These are phyloP conservation scores for Pestalotiopsis sp. DNA, from an alignment of 2,329 filamentous ascomycete species.

Conservation along the genomic window DNA sequence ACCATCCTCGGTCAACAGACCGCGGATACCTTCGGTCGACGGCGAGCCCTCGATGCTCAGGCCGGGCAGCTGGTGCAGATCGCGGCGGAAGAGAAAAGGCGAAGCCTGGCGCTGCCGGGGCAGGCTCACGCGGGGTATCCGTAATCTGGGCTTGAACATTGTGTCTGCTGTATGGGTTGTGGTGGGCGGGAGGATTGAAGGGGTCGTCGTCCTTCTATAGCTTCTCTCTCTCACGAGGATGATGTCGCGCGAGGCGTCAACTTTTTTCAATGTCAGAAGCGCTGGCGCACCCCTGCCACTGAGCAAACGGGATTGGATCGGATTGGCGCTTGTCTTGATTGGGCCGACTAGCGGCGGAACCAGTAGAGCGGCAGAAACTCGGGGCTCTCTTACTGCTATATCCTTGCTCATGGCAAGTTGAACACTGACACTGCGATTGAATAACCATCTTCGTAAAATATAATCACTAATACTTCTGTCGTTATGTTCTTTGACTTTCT, in stretches of 20 bases:
- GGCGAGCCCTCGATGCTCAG: conserved; percentile 40
- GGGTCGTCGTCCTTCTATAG: background rate
- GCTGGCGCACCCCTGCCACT: background rate
- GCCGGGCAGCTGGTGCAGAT: conserved; percentile 49
- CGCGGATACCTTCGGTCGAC: conserved; percentile 57
- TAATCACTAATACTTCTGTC: too few species aligned
- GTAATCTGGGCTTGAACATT: conserved; percentile 59
- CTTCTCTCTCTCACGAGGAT: background rate
- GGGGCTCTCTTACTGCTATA: background rate
- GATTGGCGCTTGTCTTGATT: background rate
- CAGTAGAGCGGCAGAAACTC: conserved; percentile 2
- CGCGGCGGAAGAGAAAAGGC: conserved; percentile 35
- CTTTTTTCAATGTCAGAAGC: conserved; percentile 6
- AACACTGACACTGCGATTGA: too few species aligned
- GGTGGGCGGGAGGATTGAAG: background rate
- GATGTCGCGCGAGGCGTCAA: conserved; percentile 10
- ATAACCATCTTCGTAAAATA: too few species aligned
- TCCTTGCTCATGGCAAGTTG: background rate
- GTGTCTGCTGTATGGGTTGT: conserved; percentile 22
- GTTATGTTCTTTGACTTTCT: too few species aligned
- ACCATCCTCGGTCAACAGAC: conserved; percentile 69
- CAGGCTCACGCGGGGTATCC: conserved; percentile 48
- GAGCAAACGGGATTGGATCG: background rate
- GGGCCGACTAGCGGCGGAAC: background rate
- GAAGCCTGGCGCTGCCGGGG: conserved; percentile 34